Evolutionary conservation across 495 filamentous ascomycete genomes (phyloP).

Genomic region (Neurospora sublineolata): DNA sequence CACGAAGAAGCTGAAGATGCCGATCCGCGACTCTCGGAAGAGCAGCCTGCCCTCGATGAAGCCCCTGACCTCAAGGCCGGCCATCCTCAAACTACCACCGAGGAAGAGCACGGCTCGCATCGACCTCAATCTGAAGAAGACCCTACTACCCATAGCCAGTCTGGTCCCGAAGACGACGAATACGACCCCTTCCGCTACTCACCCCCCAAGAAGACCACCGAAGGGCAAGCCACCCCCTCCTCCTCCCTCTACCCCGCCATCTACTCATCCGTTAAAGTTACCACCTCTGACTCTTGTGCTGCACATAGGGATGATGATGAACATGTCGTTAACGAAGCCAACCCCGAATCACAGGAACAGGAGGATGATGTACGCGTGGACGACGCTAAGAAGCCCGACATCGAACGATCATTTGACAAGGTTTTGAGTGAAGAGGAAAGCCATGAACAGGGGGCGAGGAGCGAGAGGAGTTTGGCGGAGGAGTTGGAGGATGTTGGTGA

Average conservation of each 20-base stretch:
- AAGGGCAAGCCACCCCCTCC: background rate
- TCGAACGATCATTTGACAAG: background rate
- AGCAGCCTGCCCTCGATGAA: background rate
- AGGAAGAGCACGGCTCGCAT: background rate
- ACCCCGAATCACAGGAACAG: background rate
- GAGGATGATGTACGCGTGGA: background rate
- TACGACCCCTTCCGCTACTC: background rate
- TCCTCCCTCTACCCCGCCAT: background rate
- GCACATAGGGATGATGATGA: background rate
- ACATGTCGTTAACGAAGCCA: background rate
- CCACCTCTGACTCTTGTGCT: background rate
- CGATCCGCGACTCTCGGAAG: background rate
- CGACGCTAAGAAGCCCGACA: background rate
- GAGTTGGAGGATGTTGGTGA: background rate
- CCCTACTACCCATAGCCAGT: background rate
- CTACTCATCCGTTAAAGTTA: background rate
- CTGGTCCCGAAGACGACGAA: background rate
- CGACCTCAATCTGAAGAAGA: fast-evolving
- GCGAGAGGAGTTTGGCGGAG: background rate
- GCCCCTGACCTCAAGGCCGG: background rate
- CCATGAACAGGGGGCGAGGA: background rate
- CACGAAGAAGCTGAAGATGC: background rate
- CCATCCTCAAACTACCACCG: background rate
- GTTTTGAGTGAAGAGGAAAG: background rate
- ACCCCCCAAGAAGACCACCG: background rate